Percentiles rank a stretch among this genome's conserved stretches.
phyloP scores from a whole-genome alignment of 2,329 filamentous ascomycete species.

The Sporothrix inflata region DNA sequence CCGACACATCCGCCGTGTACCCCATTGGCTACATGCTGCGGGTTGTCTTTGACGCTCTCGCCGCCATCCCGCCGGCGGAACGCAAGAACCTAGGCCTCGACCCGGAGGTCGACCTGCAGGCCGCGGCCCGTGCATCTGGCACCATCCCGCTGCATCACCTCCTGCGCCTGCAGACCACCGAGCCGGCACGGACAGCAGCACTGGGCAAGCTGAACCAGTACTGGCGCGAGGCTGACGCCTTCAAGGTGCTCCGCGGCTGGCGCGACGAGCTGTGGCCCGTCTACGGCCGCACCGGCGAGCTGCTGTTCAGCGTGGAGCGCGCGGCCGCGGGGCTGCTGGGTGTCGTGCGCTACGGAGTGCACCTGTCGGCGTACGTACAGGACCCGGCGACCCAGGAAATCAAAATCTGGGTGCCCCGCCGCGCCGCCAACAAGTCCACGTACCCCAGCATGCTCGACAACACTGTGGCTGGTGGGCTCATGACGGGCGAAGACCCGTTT shows the following conservation, averaged over 20 bases:
- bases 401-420: constrained; percentile 81
- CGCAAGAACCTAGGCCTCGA: constrained; percentile 63
- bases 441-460: constrained; percentile 95
- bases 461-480: constrained; percentile 82
- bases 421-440: constrained; percentile 78
- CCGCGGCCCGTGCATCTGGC: constrained; percentile 44
- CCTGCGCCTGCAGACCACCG: constrained; percentile 57
- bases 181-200: constrained; percentile 63
- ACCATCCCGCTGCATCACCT: constrained; percentile 68
- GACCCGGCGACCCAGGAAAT: constrained; percentile 46
- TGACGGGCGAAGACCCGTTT: constrained; percentile 76
- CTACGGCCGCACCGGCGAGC: constrained; percentile 64
- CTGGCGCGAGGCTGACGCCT: constrained; percentile 72
- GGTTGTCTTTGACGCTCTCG: constrained; percentile 54
- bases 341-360: constrained; percentile 75
- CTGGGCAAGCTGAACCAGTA: constrained; percentile 62
- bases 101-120: constrained; percentile 39
- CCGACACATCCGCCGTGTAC: constrained; percentile 35
- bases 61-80: constrained; percentile 57
- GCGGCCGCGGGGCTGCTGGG: constrained; percentile 74
- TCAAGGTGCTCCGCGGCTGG: constrained; percentile 78
- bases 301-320: constrained; percentile 78
- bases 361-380: constrained; percentile 74
- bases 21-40: constrained; percentile 66
- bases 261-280: constrained; percentile 79